Conservation (phyloP, 176 grass and related monocot genomes). For the Hsuehochloa calcarea region DNA sequence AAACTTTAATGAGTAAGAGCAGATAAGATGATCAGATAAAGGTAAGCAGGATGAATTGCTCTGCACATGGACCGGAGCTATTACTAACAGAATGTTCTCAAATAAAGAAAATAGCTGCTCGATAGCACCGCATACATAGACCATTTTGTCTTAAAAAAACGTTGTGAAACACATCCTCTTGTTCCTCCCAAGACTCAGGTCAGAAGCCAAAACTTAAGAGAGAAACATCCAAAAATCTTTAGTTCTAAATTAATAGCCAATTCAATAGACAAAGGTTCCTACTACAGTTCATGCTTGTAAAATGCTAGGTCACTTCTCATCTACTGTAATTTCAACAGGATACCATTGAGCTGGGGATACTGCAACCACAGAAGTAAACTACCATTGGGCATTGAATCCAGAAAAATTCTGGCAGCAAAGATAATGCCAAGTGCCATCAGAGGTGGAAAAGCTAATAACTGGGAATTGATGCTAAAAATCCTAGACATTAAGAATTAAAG, state of each 20-base stretch:
- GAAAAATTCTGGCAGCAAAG: not conserved
- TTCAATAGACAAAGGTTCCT: slow-evolving; percentile 1
- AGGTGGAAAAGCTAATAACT: not conserved
- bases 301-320: not conserved
- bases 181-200: not conserved
- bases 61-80: not conserved
- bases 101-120: not conserved
- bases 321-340: not conserved
- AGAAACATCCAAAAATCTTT: not conserved
- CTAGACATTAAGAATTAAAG: not conserved
- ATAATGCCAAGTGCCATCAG: not conserved
- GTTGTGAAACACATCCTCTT: not conserved
- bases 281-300: slow-evolving; percentile 3
- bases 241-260: not conserved
- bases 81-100: not conserved
- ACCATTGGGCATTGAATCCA: not conserved
- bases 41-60: not conserved
- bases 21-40: not conserved
- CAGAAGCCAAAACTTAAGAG: not conserved
- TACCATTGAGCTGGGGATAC: not conserved
- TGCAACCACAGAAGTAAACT: not conserved
- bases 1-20: not conserved
- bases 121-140: not conserved
- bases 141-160: not conserved
- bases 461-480: not conserved